Evolutionary conservation across 2,329 filamentous ascomycete genomes (phyloP), one percentile per base, ranked within the genome.

Genomic region (Alternaria longipes): DNA sequence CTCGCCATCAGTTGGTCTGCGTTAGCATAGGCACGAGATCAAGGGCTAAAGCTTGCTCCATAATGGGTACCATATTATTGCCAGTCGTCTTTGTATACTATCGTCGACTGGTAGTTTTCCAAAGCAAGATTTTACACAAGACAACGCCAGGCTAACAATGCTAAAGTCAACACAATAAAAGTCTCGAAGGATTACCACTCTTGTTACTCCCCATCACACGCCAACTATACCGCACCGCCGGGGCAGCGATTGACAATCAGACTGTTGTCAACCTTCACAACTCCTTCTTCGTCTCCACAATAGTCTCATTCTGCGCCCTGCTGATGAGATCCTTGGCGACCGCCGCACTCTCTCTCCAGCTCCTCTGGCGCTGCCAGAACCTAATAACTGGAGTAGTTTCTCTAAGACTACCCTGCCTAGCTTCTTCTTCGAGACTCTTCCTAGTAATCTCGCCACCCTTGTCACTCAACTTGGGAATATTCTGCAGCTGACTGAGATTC

Each of bases 371-470:
- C 2, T 74, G 74, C 86, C 86, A 88, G 64, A 88, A 88, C 55
- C 79, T 78, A 34, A 82, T 78, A 67, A 83, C 81, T 0, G 79
- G 75, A 34, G 80, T 82, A 11, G 77, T 78, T 28, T 74, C 76
- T 22, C 68, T 74, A 32, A 85, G 65, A 60, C 78, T 84, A 16
- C 68, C 73, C 70, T 69, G 70, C 47, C 76, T 76, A 20, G 76
- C 83, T 55, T 85, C 83, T 65, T 85, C 90, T 74, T 93, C 90
- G 1, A 93, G 81, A 6, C 82, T 84, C 63, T 82, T 84, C 30
- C 87, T 82, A 3, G 87, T 91, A 60, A 92, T 91, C 73, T 87
- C 87, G 16, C 80, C 83, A 24, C 80, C 80, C 14, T 81, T 82
- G 44, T 81, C 80, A 18, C 60, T 70, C 53, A 76, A 60, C 2